A percentile compares a stretch with the other conserved stretches of the same genome.
phyloP scores from a whole-genome alignment of 1,139 yeast genomes.

The Hyphopichia khmerensis region DNA sequence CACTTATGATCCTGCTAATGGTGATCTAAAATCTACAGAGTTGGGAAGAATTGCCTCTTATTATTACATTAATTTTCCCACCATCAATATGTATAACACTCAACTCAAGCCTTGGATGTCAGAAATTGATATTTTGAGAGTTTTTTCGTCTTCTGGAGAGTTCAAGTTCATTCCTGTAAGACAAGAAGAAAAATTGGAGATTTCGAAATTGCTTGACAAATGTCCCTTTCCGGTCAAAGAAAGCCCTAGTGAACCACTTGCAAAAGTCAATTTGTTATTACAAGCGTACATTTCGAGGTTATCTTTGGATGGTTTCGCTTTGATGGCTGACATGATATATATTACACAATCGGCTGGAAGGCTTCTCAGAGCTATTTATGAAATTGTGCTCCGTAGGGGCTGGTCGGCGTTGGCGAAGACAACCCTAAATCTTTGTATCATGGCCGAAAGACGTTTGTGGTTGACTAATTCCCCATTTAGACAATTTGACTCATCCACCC shows the following conservation, averaged over 20 bases:
- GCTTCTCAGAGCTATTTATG: conserved; percentile 79
- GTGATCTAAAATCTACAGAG: conserved; percentile 57
- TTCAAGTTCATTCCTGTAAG: conserved; percentile 82
- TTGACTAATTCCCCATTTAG: conserved; percentile 79
- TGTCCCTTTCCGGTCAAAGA: conserved; percentile 90
- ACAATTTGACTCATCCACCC: conserved; percentile 66
- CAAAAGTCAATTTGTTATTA: conserved; percentile 76
- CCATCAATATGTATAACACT: conserved; percentile 63
- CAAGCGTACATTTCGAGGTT: conserved; percentile 84
- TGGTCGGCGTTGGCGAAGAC: conserved; percentile 69
- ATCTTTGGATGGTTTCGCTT: conserved; percentile 81
- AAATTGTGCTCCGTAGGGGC: conserved; percentile 65
- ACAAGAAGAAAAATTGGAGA: conserved; percentile 82
- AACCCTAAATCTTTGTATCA: conserved; percentile 67
- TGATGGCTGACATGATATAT: conserved; percentile 91
- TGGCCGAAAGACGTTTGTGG: conserved; percentile 86
- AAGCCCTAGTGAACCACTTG: conserved; percentile 63
- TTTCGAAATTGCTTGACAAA: conserved; percentile 63
- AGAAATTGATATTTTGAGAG: conserved; percentile 71
- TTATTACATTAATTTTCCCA: conserved; percentile 75
- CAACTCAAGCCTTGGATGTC: conserved; percentile 64
- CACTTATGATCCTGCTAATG: conserved; percentile 53
- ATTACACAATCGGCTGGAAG: conserved; percentile 94
- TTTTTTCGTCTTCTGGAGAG: conserved; percentile 82
- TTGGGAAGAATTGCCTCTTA: conserved; percentile 85